Base-by-base conservation (phyloP, 257 asterid genomes). In the Solanum tarapatanum region DNA sequence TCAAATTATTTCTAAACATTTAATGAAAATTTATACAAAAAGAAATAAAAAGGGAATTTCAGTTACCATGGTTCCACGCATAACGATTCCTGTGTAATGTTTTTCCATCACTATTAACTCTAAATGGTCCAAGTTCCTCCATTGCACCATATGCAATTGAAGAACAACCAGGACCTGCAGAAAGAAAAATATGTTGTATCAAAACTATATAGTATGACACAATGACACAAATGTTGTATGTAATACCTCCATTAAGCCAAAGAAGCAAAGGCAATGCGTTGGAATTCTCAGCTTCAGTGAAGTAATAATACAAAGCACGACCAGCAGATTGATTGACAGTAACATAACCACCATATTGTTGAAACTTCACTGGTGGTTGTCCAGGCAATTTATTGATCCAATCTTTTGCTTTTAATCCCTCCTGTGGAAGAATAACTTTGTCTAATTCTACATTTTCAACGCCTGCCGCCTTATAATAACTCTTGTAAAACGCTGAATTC, bases 161-260 rank as follows among this genome's bases (percentile, higher is more conserved):
- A 11, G 95, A 93, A 85, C 93, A 92, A 8, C 94, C 92, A 7
- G 95, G 94, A 7, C 94, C 92, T 93, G 75, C 82, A 55, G 16
- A 73, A 33, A 72, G 8, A 16, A 16, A 51, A 51, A 51, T 16
- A 51, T 16, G 60, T 51, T 51, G 8, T 16, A 5, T 48, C 7
- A 45, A 45, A 48, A 48, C 58, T 48, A 48, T 51, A 19, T n/a
- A 64, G 1, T 11, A 64, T 24, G 1, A 64, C 73, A 24, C 1
- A n/a, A 24, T 0, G 73, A 24, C 10, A 24, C 39, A 36, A 24
- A 66, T 66, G 35, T 24, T 24, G 73, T 66, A 2, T 5, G 73
- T 24, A 4, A 64, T 91, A 92, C 97, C 94, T 89, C 94, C 94
- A 82, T 90, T 93, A 39, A 94, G 86, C 97, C 97, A 94, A 62